Conservation (phyloP, 1,139 yeast genomes). For the Zygotorulaspora mrakii region DNA sequence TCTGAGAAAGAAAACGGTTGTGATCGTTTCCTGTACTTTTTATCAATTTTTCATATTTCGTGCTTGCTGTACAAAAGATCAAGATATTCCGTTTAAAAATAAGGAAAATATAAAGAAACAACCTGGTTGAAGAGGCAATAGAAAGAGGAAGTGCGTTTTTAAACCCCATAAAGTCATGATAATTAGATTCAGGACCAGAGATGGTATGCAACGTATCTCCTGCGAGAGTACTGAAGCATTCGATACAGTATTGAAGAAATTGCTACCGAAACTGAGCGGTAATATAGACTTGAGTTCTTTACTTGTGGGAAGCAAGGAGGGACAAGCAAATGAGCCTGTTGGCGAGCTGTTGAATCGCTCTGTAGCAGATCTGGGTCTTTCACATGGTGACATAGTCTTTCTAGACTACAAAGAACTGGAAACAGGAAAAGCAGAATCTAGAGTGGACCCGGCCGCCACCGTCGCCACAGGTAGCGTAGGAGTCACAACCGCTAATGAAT, state of each 20-base stretch:
- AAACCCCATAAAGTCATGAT: conserved; percentile 37
- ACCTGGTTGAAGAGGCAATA: not conserved
- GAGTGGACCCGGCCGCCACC: conserved; percentile 4
- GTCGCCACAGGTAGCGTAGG: conserved; percentile 4
- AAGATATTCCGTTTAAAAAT: not conserved
- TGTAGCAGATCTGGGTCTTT: conserved; percentile 52
- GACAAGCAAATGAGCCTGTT: conserved; percentile 47
- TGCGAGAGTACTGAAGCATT: conserved; percentile 51
- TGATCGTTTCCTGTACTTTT: conserved; percentile 3
- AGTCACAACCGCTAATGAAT: conserved; percentile 13
- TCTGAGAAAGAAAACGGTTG: not conserved
- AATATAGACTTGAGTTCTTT: conserved; percentile 27
- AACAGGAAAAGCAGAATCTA: conserved; percentile 4
- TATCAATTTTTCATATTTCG: conserved; percentile 6
- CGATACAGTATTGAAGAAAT: conserved; percentile 44
- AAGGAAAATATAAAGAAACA: conserved; percentile 1
- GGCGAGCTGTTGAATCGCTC: conserved; percentile 45
- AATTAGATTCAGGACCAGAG: conserved; percentile 75
- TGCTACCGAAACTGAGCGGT: conserved; percentile 31
- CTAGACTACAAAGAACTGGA: conserved; percentile 44
- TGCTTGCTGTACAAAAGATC: not conserved
- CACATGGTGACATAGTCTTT: conserved; percentile 83
- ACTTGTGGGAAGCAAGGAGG: conserved; percentile 47
- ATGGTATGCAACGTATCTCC: conserved; percentile 72
- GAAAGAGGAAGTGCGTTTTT: not conserved